These are phyloP conservation scores for Fonticula alba DNA, from an alignment of 78 protist genomes.

Conservation along the genomic window DNA sequence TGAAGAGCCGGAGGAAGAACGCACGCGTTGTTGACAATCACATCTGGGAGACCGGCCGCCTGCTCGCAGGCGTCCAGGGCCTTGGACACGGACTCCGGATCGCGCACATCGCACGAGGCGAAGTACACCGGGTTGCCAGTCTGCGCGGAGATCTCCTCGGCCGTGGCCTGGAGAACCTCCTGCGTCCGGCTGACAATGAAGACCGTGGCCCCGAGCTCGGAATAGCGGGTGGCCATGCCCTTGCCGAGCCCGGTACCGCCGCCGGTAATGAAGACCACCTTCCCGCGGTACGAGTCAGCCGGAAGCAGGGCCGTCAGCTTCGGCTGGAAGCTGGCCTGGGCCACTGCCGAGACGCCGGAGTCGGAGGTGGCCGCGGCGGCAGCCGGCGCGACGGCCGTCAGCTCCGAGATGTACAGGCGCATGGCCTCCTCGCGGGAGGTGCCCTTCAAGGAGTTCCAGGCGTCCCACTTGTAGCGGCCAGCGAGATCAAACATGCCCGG, in stretches of 20 bases:
- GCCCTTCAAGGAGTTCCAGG: background rate
- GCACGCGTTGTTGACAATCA: slow-evolving; percentile 10
- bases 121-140: background rate
- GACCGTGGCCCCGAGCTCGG: background rate
- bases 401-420: background rate
- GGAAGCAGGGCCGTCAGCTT: background rate
- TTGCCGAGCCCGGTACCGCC: slow-evolving; percentile 2
- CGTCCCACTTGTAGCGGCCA: background rate
- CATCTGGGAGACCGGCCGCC: background rate
- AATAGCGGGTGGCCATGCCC: background rate
- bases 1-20: too few species aligned
- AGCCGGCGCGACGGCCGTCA: too few species aligned
- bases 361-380: too few species aligned
- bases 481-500: background rate
- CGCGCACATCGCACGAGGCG: background rate
- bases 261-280: slow-evolving; percentile 5
- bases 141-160: background rate
- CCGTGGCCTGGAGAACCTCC: background rate
- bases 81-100: background rate
- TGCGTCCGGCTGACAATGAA: background rate
- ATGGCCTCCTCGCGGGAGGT: background rate
- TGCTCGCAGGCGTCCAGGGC: background rate
- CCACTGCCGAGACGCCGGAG: background rate
- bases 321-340: background rate
- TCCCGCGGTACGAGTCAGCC: background rate